Evolutionary conservation across 2,329 filamentous ascomycete species (phyloP), one percentile per base, ranked within the genome.

Genomic region (Ceratocystis albifundus): DNA sequence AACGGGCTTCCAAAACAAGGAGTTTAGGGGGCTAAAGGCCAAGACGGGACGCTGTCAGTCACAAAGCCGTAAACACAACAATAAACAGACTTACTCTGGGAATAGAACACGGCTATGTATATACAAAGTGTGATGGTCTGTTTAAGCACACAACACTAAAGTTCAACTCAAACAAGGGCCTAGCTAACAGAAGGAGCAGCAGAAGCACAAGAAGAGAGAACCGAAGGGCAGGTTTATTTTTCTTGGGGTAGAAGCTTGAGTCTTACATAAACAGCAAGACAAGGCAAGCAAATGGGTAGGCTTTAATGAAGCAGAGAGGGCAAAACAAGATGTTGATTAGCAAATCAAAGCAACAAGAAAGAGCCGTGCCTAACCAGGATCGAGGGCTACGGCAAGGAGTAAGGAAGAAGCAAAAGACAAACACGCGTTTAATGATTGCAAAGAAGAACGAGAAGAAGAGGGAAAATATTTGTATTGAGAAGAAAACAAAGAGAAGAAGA

Each of bases 401-500:
- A 25, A 61, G 53, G 41, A 53, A 53, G 48, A 25, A 53, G 36
- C 48, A 25, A 53, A 53, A 53, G 48, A 53, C 48, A 53, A 25
- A 53, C 20, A 25, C 20, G 48, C 48, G 48, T 53, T 53, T 53
- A 53, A 53, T 15, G 48, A 25, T 22, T 53, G 48, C 48, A 53
- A 5, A 53, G 48, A 53, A 53, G 36, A 41, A 30, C 36, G 50
- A 48, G 46, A 28, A 48, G 46, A 28, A 45, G 17, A 30, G 44
- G 20, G 22, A 4, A 17, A 44, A 25, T 59, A 30, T 59, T 30
- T 32, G 55, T 32, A 32, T 30, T 36, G 22, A 5, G 20, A 36
- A 62, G 36, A 62, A 62, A n/a, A 45, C 5, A 41, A 46, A 62
- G 55, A 61, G 55, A 61, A 28, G 30, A 12, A n/a, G 22, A n/a